Evolutionary conservation across 306 rosid species (phyloP).

Genomic region (Inga leiocalycina): DNA sequence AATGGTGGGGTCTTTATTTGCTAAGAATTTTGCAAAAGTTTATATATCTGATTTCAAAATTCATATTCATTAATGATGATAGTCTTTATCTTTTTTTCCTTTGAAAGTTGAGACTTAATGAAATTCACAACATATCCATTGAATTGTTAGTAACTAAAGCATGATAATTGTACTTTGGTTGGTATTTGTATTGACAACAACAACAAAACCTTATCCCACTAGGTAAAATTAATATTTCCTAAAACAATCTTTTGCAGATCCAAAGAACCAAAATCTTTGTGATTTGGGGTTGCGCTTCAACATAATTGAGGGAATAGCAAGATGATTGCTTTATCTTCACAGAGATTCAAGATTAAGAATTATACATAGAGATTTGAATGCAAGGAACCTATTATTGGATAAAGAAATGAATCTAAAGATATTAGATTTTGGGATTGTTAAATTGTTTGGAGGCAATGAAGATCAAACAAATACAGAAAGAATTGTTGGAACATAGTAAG

Average conservation of each 20-base stretch:
- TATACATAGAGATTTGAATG: background rate
- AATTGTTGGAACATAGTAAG: conserved; percentile 14
- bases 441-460: background rate
- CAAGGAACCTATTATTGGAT: background rate
- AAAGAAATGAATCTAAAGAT: background rate
- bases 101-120: no score
- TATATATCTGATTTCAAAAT: no score
- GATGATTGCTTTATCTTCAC: background rate
- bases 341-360: background rate
- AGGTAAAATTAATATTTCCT: no score
- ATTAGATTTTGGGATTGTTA: background rate
- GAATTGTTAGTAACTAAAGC: no score
- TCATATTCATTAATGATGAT: no score
- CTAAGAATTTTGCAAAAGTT: no score
- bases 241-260: background rate
- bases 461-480: background rate
- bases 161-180: no score
- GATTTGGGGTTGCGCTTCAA: background rate
- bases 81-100: no score
- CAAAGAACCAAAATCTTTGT: background rate
- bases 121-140: no score
- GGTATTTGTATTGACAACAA: no score
- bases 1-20: no score
- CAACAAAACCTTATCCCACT: no score
- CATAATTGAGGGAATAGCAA: background rate